phyloP scores from a whole-genome alignment of 345 rosid genomes.

The Excoecaria agallocha region DNA sequence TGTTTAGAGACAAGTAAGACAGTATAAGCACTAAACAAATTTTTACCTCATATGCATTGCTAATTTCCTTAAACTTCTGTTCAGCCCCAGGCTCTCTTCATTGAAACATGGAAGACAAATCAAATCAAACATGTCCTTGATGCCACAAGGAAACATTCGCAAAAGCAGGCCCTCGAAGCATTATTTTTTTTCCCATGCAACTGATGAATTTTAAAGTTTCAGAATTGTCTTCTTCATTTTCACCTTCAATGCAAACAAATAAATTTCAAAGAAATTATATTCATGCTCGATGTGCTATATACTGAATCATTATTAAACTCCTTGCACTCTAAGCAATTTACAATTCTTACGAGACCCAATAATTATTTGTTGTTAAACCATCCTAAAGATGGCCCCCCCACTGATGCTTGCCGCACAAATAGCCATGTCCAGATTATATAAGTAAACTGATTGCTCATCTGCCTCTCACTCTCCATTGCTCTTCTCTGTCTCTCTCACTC shows the following conservation, averaged over 20 bases:
- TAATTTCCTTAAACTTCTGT: constrained; percentile 90
- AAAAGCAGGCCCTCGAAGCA: neutral
- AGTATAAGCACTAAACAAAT: constrained; percentile 17
- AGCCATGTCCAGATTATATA: neutral
- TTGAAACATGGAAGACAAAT: constrained; percentile 7
- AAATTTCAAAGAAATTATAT: neutral
- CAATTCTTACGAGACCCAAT: neutral
- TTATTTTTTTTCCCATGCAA: neutral
- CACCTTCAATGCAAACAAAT: neutral
- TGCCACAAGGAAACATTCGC: neutral
- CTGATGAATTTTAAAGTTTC: neutral
- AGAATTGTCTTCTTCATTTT: neutral
- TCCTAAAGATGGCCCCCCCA: neutral
- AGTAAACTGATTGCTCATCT: too few species aligned
- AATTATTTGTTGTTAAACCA: neutral
- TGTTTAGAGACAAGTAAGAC: constrained; percentile 9
- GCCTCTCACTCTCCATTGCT: too few species aligned
- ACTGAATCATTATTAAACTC: neutral
- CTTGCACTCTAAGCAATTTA: neutral
- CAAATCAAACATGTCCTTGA: neutral
- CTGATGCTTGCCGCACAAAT: neutral
- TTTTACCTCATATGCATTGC: constrained; percentile 95
- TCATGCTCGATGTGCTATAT: neutral
- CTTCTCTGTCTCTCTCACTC: too few species aligned
- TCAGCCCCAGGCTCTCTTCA: constrained; percentile 91